Evolutionary conservation across 345 rosid species (phyloP), one percentile per base, ranked within the genome.

Genomic region (Euphorbia peplus): DNA sequence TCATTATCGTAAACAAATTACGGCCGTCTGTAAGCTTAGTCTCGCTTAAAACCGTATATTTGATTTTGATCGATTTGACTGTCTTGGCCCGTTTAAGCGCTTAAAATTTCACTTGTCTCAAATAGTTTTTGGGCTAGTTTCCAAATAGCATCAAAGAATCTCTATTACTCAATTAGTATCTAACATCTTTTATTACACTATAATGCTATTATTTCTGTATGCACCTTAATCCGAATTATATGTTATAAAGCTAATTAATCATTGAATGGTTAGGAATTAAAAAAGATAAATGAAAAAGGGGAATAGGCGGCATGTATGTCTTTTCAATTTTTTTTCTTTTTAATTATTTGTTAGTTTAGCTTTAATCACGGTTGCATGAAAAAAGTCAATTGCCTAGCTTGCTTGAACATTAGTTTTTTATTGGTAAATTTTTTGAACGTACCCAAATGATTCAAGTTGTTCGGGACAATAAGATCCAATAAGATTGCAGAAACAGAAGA

Each of bases 381-480:
- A 58, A 70, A 70, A 52, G 53, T 70, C 73, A 70, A 70, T 62
- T 26, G 22, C 73, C 73, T 62, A 11, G 7, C 21, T 48, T 62
- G 4, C 51, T 52, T n/a, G 62, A 25, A 25, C 57, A 60, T 37
- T 60, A 24, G 0, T 24, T 37, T 6, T 59, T 59, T 59, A 41
- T 28, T 18, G n/a, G 1, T 48, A 32, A 16, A 19, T 52, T 18
- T 50, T 16, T 50, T 18, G 18, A 18, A 18, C 8, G 18, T 50
- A 18, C 8, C 54, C 24, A 50, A 18, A 50, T 50, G 54, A 50
- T 50, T 48, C 16, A 44, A 12, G 18, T 44, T 44, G 18, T 44
- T 44, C 12, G 15, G 42, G 3, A 2, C 39, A 35, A 3, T 35
- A 35, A 42, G 47, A 42, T 42, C 47, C 47, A 42, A 42, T 42